Percentiles rank a stretch among this genome's conserved stretches.
phyloP scores from a whole-genome alignment of 306 rosid genomes.

The Dicorynia guianensis region DNA sequence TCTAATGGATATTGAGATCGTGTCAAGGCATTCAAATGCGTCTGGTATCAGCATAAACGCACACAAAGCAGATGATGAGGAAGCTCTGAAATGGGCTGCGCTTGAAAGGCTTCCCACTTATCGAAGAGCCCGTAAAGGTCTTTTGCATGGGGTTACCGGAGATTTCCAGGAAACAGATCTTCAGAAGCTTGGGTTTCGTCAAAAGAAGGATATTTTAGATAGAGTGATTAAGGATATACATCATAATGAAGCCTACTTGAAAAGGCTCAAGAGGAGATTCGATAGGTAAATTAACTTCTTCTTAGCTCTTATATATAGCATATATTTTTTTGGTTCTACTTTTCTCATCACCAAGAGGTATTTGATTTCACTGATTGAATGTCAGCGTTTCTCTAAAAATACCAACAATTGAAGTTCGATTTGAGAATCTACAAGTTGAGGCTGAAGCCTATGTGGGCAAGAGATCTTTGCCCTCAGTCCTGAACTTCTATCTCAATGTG shows the following conservation, averaged over 20 bases:
- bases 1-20: conserved; percentile 12
- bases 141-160: conserved; percentile 32
- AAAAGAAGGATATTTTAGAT: conserved; percentile 28
- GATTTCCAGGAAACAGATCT: conserved; percentile 31
- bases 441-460: conserved; percentile 35
- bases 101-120: conserved; percentile 38
- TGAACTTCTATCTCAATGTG: conserved; percentile 27
- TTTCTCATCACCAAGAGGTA: not conserved
- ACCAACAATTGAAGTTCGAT: conserved; percentile 47
- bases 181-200: conserved; percentile 31
- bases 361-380: not conserved
- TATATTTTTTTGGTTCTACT: too few species aligned
- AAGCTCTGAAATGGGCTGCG: conserved; percentile 41
- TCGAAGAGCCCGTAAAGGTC: conserved; percentile 33
- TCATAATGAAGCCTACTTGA: conserved; percentile 33
- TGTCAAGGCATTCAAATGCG: not conserved
- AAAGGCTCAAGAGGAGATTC: conserved; percentile 35
- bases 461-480: conserved; percentile 40
- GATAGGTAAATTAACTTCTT: conserved; percentile 7
- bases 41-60: not conserved
- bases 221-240: conserved; percentile 24
- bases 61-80: conserved; percentile 15
- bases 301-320: not conserved
- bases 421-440: conserved; percentile 33
- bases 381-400: conserved; percentile 20